Base-by-base conservation (phyloP, 805 yeast genomes). In the Maudiozyma barnettii region DNA sequence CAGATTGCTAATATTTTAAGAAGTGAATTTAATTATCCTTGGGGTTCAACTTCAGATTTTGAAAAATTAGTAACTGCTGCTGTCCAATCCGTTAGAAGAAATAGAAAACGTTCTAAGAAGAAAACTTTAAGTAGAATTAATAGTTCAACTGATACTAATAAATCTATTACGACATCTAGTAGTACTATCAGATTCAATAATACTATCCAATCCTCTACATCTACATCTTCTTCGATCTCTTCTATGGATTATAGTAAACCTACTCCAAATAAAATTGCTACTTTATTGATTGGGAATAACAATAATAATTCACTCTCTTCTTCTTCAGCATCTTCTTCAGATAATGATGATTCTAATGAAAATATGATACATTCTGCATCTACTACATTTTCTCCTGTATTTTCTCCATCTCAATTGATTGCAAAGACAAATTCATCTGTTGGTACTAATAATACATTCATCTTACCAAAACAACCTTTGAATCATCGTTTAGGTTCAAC, bases 1-100 rank as follows among this genome's bases (percentile, higher is more conserved):
- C 75, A 77, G 44, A 93, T 95, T 35, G 96, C 98, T 0, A 76
- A 77, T 43, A 74, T 83, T 3, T 69, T 91, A 41, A 71, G 95
- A 57, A 70, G 73, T 1, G 99, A 93, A 66, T 93, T 87, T 57
- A 78, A 79, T 5, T 90, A 81, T 61, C 76, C 82, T 2, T 66
- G 65, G 2, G 74, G 73, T 5, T 73, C 78, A 13, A 67, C 79
- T 23, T 65, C 71, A 1, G 98, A 93, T 54, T 91, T 91, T 62
- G 96, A 89, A 65, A 85, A 83, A 63, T 72, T 91, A 36, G 97
- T 93, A 0, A 72, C 96, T 30, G 95, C 96, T 7, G 98, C 97
- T 0, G 83, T 91, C 20, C 99, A 91, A 66, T 83, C 95, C 45
- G 98, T 87, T 1, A 71, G 99, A 51, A 71, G 99, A 53, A 91